Conservation (phyloP, 805 yeast species). For the Candida morakotiae region DNA sequence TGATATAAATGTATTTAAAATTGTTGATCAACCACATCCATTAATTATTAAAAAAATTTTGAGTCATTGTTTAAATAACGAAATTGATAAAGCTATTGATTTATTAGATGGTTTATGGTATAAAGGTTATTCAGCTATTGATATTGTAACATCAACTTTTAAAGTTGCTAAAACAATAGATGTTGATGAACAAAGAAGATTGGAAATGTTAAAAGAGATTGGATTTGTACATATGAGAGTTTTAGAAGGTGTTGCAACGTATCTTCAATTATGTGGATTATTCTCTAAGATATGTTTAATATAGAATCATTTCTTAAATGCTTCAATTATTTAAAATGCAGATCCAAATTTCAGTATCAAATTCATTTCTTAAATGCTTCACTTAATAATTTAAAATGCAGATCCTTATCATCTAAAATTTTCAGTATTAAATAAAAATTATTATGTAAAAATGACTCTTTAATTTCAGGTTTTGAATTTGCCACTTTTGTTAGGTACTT, state of each 20-base stretch:
- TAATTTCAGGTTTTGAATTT: conserved; percentile 38
- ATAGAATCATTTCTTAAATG: conserved; percentile 19
- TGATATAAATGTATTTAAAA: conserved; percentile 87
- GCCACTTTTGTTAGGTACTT: conserved; percentile 69
- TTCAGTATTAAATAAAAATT: conserved; percentile 64
- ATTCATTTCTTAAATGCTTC: conserved; percentile 40
- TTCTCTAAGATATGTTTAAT: conserved; percentile 52
- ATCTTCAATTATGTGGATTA: conserved; percentile 81
- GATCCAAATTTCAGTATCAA: conserved; percentile 55
- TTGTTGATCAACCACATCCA: conserved; percentile 97
- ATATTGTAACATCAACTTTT: conserved; percentile 86
- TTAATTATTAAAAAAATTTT: conserved; percentile 66
- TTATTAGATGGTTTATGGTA: conserved; percentile 71
- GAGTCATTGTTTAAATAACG: conserved; percentile 32
- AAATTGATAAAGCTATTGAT: conserved; percentile 63
- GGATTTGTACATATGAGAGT: conserved; percentile 92
- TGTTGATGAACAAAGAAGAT: conserved; percentile 61
- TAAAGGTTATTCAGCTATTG: conserved; percentile 91
- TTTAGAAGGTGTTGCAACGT: conserved; percentile 87
- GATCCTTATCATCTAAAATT: conserved; percentile 40
- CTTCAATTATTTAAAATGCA: conserved; percentile 39
- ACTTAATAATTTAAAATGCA: conserved; percentile 37
- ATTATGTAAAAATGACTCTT: conserved; percentile 70
- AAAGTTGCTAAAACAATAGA: conserved; percentile 78
- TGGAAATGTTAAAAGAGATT: conserved; percentile 78